Percentiles rank a stretch among this genome's conserved stretches.
These are phyloP conservation scores for Cantharellus anzutake DNA, from an alignment of 768 basidiomycete species.

Conservation along the genomic window DNA sequence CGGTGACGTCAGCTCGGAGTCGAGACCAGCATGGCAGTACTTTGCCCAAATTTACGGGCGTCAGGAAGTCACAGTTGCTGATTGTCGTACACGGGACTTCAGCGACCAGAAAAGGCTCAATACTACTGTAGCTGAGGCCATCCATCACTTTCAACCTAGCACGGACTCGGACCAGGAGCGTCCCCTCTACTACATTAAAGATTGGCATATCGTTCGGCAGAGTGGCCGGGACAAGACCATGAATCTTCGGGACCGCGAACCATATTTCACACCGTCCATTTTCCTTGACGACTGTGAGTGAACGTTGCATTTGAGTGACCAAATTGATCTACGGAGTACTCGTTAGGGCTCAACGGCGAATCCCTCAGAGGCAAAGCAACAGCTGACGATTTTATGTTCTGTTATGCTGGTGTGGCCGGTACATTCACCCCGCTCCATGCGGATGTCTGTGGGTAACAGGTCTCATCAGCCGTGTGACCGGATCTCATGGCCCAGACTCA, in stretches of 20 bases:
- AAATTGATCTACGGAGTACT: not conserved
- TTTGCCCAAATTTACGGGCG: not conserved
- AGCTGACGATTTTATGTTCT: not conserved
- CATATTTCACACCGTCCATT: not conserved
- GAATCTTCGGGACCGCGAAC: not conserved
- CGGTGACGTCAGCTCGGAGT: not conserved
- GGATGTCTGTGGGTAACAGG: conserved; percentile 9
- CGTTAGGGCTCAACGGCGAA: not conserved
- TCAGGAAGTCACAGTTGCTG: not conserved
- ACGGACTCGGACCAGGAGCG: not conserved
- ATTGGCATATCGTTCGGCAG: not conserved
- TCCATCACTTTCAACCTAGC: not conserved
- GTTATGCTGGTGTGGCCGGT: conserved; percentile 9
- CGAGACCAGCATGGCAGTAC: not conserved
- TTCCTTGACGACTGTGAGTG: not conserved
- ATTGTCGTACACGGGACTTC: not conserved
- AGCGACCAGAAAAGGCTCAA: not conserved
- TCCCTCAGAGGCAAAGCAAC: too few species aligned
- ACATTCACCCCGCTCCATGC: conserved; percentile 10
- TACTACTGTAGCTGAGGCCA: not conserved
- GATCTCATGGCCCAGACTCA: conserved; percentile 5
- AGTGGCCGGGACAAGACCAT: not conserved
- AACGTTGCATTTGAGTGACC: not conserved
- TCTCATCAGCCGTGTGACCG: not conserved
- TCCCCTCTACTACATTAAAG: not conserved